phyloP scores from a whole-genome alignment of 768 basidiomycete species.

The Lentinula boryana region DNA sequence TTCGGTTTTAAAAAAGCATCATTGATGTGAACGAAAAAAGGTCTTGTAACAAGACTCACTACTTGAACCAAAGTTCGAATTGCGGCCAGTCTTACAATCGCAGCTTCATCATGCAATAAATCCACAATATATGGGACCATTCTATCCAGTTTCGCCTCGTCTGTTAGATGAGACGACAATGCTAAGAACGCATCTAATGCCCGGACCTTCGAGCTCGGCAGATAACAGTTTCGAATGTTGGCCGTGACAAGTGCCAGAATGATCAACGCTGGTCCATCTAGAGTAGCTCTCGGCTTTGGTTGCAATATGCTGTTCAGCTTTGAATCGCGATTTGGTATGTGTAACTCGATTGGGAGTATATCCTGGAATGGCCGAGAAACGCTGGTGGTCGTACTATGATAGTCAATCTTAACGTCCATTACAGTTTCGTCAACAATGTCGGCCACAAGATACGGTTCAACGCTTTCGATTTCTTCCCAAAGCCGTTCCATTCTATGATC shows the following conservation, averaged over 20 bases:
- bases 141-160: conserved; percentile 92
- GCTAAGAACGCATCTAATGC: conserved; percentile 86
- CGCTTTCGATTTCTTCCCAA: conserved; percentile 82
- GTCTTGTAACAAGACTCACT: conserved; percentile 36
- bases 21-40: neutral
- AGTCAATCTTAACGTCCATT: conserved; percentile 53
- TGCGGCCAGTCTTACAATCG: conserved; percentile 76
- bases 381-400: conserved; percentile 32
- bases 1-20: conserved; percentile 8
- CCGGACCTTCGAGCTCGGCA: conserved; percentile 82
- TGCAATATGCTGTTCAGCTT: conserved; percentile 26
- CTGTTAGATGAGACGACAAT: conserved; percentile 74
- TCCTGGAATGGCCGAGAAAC: conserved; percentile 62
- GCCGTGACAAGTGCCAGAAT: conserved; percentile 83
- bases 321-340: conserved; percentile 46
- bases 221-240: conserved; percentile 80
- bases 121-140: conserved; percentile 91
- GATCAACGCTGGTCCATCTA: conserved; percentile 87
- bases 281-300: conserved; percentile 41
- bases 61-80: conserved; percentile 77
- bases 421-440: conserved; percentile 40
- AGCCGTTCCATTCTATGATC: conserved; percentile 79
- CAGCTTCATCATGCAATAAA: conserved; percentile 78
- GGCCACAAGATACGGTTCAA: conserved; percentile 62
- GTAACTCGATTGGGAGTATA: conserved; percentile 58